Evolutionary conservation across 352 stramenopile species (phyloP).

Genomic region (Pseudoperonospora humuli): DNA sequence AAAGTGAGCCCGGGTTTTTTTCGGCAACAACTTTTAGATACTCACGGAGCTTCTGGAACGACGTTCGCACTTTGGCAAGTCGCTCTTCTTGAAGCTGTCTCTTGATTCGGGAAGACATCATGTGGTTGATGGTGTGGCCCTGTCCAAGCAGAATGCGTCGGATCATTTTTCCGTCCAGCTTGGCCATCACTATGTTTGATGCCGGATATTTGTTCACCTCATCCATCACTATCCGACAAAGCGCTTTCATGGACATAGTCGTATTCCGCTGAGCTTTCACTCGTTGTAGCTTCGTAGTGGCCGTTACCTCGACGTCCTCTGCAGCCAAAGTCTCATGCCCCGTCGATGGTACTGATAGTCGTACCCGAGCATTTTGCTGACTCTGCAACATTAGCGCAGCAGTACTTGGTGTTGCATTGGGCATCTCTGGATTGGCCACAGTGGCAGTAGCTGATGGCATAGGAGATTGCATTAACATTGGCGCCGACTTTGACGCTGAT

Average conservation of each 20-base stretch:
- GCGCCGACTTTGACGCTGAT: not conserved
- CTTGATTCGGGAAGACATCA: slow-evolving; percentile 81
- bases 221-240: slow-evolving; percentile 68
- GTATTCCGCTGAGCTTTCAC: slow-evolving; percentile 57
- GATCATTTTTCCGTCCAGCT: slow-evolving; percentile 70
- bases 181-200: slow-evolving; percentile 49
- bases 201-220: slow-evolving; percentile 57
- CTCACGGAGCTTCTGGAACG: slow-evolving; percentile 56
- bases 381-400: not conserved
- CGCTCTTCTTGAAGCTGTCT: slow-evolving; percentile 54
- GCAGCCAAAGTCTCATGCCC: not conserved
- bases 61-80: slow-evolving; percentile 44
- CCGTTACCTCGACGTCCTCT: not conserved
- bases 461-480: not conserved
- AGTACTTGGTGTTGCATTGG: not conserved
- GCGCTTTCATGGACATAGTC: slow-evolving; percentile 68
- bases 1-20: slow-evolving; percentile 59
- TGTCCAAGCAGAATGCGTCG: slow-evolving; percentile 58
- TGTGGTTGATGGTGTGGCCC: slow-evolving; percentile 74
- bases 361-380: slow-evolving; percentile 1
- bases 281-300: not conserved
- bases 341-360: not conserved
- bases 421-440: slow-evolving; percentile 1
- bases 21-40: slow-evolving; percentile 58
- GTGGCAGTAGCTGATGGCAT: not conserved